Base-by-base conservation (phyloP, 768 basidiomycete genomes). In the Trametes sanguinea region DNA sequence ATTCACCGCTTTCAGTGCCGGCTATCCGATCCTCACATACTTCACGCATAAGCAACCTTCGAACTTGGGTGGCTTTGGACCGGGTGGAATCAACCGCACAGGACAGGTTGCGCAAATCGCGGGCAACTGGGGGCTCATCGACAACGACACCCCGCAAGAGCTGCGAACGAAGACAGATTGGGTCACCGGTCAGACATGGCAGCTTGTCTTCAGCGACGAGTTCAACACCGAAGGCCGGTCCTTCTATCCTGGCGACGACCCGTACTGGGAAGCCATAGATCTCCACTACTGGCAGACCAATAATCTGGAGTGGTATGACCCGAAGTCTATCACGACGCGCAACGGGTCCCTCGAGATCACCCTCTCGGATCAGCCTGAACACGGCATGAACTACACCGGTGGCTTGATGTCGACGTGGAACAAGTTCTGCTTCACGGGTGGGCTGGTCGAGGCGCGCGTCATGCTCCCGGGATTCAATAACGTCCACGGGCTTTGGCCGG, bases 351-450 rank as follows among this genome's bases (percentile, higher is more conserved):
- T 82, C 30, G 73, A 79, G 64, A 76, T 78, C 66, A 82, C 81
- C 0, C 76, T 97, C 67, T 85, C 76, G 17, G 71, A 81, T 67
- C 89, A 83, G 70, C 68, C 75, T 54, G 90, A 81, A 30, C 89
- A 60, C 65, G 51, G 59, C 39, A 48, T 66, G 47, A 39, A 67
- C 63, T 80, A 82, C 69, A 78, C 70, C 30, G 69, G 74, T 35
- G 81, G 80, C 11, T 79, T 84, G 79, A 72, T 83, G 71, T 74
- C 76, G 11, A 76, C 78, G 13, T 81, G 77, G 90, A 94, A 94
- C 74, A 93, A 94, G 74, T 89, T 96, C 63, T 95, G 91, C 73
- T 94, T 94, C 74, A 90, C 90, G 13, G 90, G 89, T 27, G 92
- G 93, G 27, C 84, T 88, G 57, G 80, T 93, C 54, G 89, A 92